Conservation (phyloP, 768 basidiomycete species). For the Leucocoprinus leucothites region DNA sequence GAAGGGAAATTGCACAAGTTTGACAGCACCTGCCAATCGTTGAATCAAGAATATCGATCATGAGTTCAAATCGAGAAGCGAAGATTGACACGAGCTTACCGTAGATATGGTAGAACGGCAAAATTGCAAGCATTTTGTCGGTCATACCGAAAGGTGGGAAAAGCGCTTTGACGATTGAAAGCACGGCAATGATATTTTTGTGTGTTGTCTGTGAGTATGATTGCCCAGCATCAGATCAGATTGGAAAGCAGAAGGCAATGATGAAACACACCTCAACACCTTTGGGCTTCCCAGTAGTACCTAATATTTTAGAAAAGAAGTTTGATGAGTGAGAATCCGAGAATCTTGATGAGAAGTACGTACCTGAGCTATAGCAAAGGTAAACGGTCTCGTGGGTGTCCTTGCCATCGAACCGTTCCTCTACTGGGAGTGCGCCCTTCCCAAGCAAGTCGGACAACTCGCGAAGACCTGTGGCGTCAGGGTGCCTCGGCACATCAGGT, state of each 20-base stretch:
- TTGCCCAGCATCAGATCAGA: not conserved
- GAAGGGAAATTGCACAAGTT: conserved; percentile 60
- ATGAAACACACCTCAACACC: conserved; percentile 44
- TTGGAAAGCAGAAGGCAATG: not conserved
- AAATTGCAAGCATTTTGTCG: conserved; percentile 58
- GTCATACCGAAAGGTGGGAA: conserved; percentile 39
- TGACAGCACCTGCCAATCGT: conserved; percentile 45
- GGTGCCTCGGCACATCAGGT: conserved; percentile 22
- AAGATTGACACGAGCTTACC: conserved; percentile 20
- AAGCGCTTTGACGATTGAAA: conserved; percentile 44
- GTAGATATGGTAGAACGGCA: conserved; percentile 57
- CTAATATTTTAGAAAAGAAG: conserved; percentile 24
- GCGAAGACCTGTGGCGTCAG: conserved; percentile 29
- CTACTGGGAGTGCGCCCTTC: conserved; percentile 43
- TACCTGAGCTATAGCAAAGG: conserved; percentile 56
- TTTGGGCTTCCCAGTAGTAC: conserved; percentile 80
- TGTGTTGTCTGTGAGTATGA: conserved; percentile 57
- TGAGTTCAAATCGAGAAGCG: not conserved
- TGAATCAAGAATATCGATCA: not conserved
- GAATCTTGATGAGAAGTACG: not conserved
- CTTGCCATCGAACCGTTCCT: conserved; percentile 53
- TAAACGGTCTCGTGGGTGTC: conserved; percentile 56
- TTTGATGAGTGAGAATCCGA: not conserved
- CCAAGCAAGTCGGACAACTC: conserved; percentile 48
- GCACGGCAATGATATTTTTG: conserved; percentile 60